Base-by-base conservation (phyloP, 305 asterid genomes). In the Plantago coronopus region DNA sequence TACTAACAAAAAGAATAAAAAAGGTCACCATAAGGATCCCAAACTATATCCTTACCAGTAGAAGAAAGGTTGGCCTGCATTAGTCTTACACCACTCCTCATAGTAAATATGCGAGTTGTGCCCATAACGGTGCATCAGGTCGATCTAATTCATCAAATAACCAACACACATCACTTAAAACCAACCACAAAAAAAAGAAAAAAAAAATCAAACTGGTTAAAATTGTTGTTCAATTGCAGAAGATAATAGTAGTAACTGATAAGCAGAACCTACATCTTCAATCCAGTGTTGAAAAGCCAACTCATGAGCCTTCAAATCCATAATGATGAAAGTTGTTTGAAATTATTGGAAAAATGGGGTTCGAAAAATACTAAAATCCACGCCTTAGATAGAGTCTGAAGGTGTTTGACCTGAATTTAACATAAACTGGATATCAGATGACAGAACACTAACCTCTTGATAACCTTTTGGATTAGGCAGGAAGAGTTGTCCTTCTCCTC, bases 91-190 rank as follows among this genome's bases (percentile, higher is more conserved):
- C 98, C 98, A 91, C 62, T 77, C 89, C n/a, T 82, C 85, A 31
- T 79, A 91, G 70, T 86, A 91, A 2, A 74, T 17, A 75, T 91
- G 93, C 57, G 88, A 78, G 74, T 76, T 83, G 72, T 88, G 96
- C 64, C 96, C 98, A 72, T 91, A 88, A 6, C 98, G 96, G 65
- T 91, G 98, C 71, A 93, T 76, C 8, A 96, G 95, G 62, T 91
- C 96, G 70, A 91, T 78, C 96, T 90, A 69, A 38, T 20, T 51
- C 4, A 18, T 17, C 22, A 22, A 17, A 16, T 48, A 11, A 10
- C 5, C 1, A 18, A 25, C 18, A 1, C 22, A 18, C 17, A 6
- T 48, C 10, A 48, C n/a, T n/a, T 17, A 16, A 16, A 48, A 2
- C 12, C 29, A 17, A 48, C 9, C 18, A 9, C 3, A 19, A 27